Base-by-base conservation (phyloP, 352 stramenopile species). In the Phytophthora brassicae region DNA sequence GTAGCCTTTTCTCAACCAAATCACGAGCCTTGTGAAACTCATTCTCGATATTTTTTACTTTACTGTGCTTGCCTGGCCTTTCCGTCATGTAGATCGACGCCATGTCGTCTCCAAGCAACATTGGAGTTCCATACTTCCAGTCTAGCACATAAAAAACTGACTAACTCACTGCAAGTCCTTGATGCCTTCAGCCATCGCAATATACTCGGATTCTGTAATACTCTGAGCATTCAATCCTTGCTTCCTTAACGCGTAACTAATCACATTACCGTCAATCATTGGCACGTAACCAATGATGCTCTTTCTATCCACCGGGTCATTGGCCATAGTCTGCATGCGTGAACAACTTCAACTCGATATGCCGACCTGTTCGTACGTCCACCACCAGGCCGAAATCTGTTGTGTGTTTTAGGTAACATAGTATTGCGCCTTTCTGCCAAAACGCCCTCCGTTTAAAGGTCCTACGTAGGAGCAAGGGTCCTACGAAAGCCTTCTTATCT, bases 161-260 rank as follows among this genome's bases (percentile, higher is more conserved):
- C 20, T 44, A 19, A 74, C 22, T 57, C 63, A 75, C 39, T 66
- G 19, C 0, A 74, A 5, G 28, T 79, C 62, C 7, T 58, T 75
- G 8, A 38, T 38, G 31, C 31, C 31, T 12, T 38, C 70, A 35
- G 29, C 20, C 63, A 75, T 74, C 0, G 60, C 60, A 16, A 70
- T 35, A 16, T 75, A 79, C 35, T 68, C 65, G 0, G 65, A 50
- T 31, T 78, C 65, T 2, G 57, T 71, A 16, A 42, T 60, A 36
- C 42, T 52, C 17, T 52, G 50, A n/a, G 42, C 42, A 17, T 60
- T 60, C 20, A 54, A 6, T 3, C 13, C 44, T 46, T 62, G 33
- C n/a, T 62, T 38, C 31, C 31, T 38, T 38, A 12, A 38, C 2
- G 31, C 43, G 23, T 55, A 55, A 16, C 17, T 39, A 12, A 62